Conservation (phyloP, 345 rosid genomes). For the Kandelia obovata region DNA sequence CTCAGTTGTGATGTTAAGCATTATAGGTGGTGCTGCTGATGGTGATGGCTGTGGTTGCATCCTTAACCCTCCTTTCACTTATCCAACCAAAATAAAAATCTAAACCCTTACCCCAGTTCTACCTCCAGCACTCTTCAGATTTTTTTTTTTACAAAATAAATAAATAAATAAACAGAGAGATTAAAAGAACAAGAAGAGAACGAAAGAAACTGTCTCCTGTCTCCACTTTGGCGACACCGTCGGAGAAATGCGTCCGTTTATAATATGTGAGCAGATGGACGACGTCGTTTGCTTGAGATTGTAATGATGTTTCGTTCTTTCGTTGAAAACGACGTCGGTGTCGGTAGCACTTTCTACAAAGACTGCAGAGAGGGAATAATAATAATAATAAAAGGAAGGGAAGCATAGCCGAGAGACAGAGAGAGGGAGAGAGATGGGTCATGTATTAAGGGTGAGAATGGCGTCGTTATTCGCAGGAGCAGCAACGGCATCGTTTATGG, state of each 20-base stretch:
- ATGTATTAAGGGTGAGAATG: slow-evolving; percentile 80
- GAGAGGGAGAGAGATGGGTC: slow-evolving; percentile 56
- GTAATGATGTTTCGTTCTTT: too few relatives aligned
- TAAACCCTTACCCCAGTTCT: slow-evolving; percentile 3
- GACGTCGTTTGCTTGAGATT: too few relatives aligned
- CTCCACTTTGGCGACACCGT: too few relatives aligned
- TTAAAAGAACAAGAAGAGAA: too few relatives aligned
- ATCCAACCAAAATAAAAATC: not conserved
- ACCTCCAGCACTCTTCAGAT: not conserved
- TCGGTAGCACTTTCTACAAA: too few relatives aligned
- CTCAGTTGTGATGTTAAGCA: slow-evolving; percentile 23
- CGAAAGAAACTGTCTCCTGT: too few relatives aligned
- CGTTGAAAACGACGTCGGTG: too few relatives aligned
- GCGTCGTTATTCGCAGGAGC: slow-evolving; percentile 94
- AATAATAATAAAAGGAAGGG: not conserved
- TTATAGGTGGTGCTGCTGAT: not conserved
- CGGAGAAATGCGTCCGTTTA: too few relatives aligned
- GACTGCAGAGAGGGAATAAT: too few relatives aligned
- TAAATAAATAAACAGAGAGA: not conserved
- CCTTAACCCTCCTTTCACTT: not conserved
- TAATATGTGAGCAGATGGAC: too few relatives aligned
- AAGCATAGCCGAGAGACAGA: not conserved
- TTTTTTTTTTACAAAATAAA: too few relatives aligned
- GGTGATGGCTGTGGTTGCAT: slow-evolving; percentile 11
- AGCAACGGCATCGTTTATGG: slow-evolving; percentile 73